Evolutionary conservation across 1,284 basidiomycete genomes (phyloP), one percentile per base, ranked within the genome.

Genomic region (Limonomyces culmigenus): DNA sequence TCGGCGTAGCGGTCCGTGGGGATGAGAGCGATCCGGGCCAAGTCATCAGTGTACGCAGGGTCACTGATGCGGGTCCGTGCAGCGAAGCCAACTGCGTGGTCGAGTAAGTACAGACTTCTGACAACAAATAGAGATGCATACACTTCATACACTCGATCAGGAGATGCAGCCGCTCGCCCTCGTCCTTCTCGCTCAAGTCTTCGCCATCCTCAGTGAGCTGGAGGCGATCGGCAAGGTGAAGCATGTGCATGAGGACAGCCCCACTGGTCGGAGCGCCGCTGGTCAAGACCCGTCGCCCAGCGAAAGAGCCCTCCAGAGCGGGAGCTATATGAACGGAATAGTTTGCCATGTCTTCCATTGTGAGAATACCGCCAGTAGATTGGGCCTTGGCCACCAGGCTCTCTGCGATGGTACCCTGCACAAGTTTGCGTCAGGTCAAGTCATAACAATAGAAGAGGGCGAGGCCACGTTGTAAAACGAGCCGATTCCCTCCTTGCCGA

Each of bases 221-320:
- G 48, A 68, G 87, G 20, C 63, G 59, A 46, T 87, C 84, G 33
- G 85, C 55, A 16, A 87, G 50, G 47, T 91, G 88, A 17, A 91
- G 56, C 66, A 88, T 78, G 49, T 85, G 74, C 31, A 86, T 53
- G 19, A 91, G 56, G 5, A 79, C 80, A 47, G 79, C 73, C 14
- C 87, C 88, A 19, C 75, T 85, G 3, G 81, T 78, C 4, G 91
- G 92, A 8, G 84, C 76, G 47, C 73, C 71, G 0, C 81, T 72
- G 0, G 86, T 89, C 55, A 87, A 95, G 17, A 97, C 65, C 40
- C 70, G 85, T 46, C 74, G 71, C 31, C 74, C 75, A 18, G 65
- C 64, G 55, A 86, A 97, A 0, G 66, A 72, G 3, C 85, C 81
- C 47, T 74, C 52, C 29, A 95, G 59, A 3, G 93, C 84, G 21